These are phyloP conservation scores for Aspergillus eucalypticola DNA, from an alignment of 2,329 filamentous ascomycete genomes.

Conservation along the genomic window DNA sequence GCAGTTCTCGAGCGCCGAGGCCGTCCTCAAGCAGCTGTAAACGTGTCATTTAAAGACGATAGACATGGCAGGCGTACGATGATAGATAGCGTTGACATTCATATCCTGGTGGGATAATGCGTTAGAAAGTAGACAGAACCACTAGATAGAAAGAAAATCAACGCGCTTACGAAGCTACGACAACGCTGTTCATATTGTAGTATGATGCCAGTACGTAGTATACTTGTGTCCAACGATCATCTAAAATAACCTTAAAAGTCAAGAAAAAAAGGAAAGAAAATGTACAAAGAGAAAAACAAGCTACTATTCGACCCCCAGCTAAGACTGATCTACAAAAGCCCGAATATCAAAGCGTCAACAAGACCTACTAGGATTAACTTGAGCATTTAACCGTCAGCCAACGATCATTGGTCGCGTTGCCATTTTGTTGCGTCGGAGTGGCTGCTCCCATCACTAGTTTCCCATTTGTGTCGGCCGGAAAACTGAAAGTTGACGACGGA, in stretches of 20 bases:
- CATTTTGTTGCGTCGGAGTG: constrained; percentile 12
- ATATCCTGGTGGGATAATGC: constrained; percentile 19
- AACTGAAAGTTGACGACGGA: constrained; percentile 5
- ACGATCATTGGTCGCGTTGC: constrained; percentile 19
- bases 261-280: neutral
- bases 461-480: constrained; percentile 20
- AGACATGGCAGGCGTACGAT: constrained; percentile 14
- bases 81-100: constrained; percentile 20
- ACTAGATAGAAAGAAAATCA: constrained; percentile 23
- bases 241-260: neutral
- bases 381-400: neutral
- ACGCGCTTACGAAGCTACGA: constrained; percentile 28
- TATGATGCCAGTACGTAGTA: constrained; percentile 11
- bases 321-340: constrained; percentile 16
- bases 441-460: neutral
- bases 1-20: constrained; percentile 42
- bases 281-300: neutral
- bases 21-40: constrained; percentile 43
- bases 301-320: neutral
- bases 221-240: neutral
- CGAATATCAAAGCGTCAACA: constrained; percentile 10
- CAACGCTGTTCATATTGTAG: constrained; percentile 7
- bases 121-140: constrained; percentile 23
- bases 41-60: constrained; percentile 12
- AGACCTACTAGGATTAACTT: neutral